A percentile compares a stretch with the other conserved stretches of the same genome.
Evolutionary conservation across 2,329 filamentous ascomycete genomes (phyloP).

Genomic region (Fusarium sp.): DNA sequence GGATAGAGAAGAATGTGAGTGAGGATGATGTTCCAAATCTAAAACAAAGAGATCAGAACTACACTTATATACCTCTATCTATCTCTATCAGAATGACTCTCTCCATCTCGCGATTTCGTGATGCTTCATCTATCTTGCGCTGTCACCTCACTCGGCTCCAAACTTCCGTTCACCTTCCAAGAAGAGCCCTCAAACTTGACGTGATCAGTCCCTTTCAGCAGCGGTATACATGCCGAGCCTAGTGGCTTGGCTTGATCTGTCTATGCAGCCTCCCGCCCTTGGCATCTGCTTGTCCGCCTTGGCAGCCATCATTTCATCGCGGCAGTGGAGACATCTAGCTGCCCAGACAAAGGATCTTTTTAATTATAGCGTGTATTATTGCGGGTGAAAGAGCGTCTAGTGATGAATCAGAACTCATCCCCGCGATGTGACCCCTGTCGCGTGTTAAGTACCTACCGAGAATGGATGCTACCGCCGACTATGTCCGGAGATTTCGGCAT

Average conservation of each 20-base stretch:
- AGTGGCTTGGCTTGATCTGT: conserved; percentile 11
- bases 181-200: conserved; percentile 7
- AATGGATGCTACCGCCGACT: conserved; percentile 26
- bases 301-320: not conserved
- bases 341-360: conserved; percentile 7
- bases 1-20: conserved; percentile 2
- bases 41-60: not conserved
- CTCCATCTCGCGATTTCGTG: not conserved
- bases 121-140: conserved; percentile 12
- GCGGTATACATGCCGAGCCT: conserved; percentile 8
- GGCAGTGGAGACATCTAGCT: not conserved
- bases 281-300: conserved; percentile 32
- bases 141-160: conserved; percentile 20
- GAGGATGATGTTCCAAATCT: not conserved
- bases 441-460: conserved; percentile 25
- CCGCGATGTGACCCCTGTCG: not conserved
- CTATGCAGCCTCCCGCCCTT: conserved; percentile 35
- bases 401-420: conserved; percentile 6
- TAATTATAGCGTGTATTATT: not conserved
- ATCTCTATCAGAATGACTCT: not conserved
- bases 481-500: conserved; percentile 36
- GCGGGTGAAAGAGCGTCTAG: not conserved
- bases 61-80: not conserved
- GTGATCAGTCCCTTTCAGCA: conserved; percentile 4
- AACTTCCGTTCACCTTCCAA: conserved; percentile 28